phyloP scores from a whole-genome alignment of 2,329 filamentous ascomycete species.

The Trichoderma asperellum region DNA sequence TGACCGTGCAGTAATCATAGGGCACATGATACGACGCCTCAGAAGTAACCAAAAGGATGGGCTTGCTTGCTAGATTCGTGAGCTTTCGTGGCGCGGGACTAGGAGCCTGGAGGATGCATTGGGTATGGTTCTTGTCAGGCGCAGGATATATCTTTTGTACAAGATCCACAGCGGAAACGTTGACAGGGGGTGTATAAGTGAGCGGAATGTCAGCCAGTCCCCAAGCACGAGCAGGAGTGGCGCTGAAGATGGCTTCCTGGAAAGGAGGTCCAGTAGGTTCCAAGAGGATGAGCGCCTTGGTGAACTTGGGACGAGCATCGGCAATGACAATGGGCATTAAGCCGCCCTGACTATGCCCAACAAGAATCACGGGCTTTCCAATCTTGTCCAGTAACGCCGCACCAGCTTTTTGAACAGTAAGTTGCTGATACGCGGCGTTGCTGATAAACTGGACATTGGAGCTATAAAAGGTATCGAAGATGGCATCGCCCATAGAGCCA shows the following conservation, averaged over 20 bases:
- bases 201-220: conserved; percentile 55
- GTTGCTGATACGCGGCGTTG: conserved; percentile 43
- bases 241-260: conserved; percentile 46
- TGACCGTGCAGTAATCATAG: conserved; percentile 51
- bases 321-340: conserved; percentile 47
- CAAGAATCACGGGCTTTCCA: conserved; percentile 45
- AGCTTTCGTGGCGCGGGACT: conserved; percentile 30
- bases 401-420: conserved; percentile 45
- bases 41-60: conserved; percentile 39
- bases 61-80: conserved; percentile 29
- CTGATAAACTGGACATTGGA: conserved; percentile 45
- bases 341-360: conserved; percentile 54
- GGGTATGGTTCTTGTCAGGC: conserved; percentile 32
- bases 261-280: conserved; percentile 56
- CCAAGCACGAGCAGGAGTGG: conserved; percentile 43
- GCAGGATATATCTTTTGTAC: conserved; percentile 37
- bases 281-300: conserved; percentile 48
- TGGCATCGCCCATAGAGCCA: conserved; percentile 44
- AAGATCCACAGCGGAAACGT: conserved; percentile 42
- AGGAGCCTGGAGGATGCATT: conserved; percentile 43
- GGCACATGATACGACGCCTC: conserved; percentile 50
- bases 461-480: conserved; percentile 49
- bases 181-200: conserved; percentile 50
- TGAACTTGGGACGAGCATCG: conserved; percentile 47
- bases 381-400: conserved; percentile 49